Percentiles rank a stretch among this genome's conserved stretches.
Evolutionary conservation across 176 grass and related monocot genomes (phyloP).

Genomic region (Carex littledalei): DNA sequence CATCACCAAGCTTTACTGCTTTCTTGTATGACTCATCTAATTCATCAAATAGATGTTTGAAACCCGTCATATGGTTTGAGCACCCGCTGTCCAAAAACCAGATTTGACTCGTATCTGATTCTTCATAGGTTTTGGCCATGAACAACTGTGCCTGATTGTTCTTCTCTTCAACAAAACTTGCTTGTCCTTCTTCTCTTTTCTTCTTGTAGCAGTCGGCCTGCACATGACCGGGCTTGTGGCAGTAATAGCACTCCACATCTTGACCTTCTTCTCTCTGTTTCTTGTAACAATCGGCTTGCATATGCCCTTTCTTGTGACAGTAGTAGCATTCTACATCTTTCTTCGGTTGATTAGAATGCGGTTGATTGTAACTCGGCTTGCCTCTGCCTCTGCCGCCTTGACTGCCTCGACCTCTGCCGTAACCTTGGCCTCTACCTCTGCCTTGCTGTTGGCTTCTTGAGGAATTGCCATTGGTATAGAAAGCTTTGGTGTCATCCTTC

Average conservation of each 20-base stretch:
- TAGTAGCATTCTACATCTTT: not conserved
- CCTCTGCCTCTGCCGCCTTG: not conserved
- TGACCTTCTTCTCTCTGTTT: not conserved
- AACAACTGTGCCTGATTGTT: not conserved
- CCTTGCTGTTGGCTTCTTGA: not conserved
- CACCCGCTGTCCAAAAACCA: slow-evolving; percentile 9
- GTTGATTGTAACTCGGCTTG: not conserved
- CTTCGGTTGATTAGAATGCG: not conserved
- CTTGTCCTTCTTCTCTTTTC: not conserved
- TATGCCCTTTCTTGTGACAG: slow-evolving; percentile 4
- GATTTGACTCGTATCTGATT: not conserved
- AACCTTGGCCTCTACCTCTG: not conserved
- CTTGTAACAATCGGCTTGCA: not conserved
- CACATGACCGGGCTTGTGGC: not conserved
- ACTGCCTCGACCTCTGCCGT: not conserved
- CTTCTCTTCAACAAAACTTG: not conserved
- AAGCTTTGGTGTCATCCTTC: too few species aligned
- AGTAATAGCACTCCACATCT: not conserved
- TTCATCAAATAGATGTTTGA: not conserved
- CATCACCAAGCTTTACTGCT: not conserved
- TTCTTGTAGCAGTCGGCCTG: not conserved
- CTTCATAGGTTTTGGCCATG: not conserved
- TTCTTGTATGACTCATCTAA: not conserved
- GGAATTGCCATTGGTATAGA: not conserved
- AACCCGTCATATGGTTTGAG: not conserved